A percentile compares a stretch with the other conserved stretches of the same genome.
Evolutionary conservation across 2,329 filamentous ascomycete species (phyloP).

Genomic region (Sporothrix phasma): DNA sequence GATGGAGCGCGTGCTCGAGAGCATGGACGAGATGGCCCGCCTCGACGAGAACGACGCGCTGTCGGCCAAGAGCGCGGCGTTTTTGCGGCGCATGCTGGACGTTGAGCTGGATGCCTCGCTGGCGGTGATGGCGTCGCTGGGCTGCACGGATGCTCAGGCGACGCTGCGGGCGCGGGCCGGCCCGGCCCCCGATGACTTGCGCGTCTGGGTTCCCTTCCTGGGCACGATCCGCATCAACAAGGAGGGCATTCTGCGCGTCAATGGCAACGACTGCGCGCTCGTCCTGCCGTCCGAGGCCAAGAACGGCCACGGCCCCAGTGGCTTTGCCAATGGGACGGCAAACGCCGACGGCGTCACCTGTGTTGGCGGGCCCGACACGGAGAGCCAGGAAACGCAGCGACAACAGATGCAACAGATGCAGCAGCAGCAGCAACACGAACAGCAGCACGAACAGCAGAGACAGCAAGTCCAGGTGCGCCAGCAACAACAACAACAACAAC

Average conservation of each 20-base stretch:
- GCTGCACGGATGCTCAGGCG: neutral
- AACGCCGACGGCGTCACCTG: neutral
- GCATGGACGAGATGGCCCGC: slow-evolving; percentile 24
- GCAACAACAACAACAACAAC: neutral
- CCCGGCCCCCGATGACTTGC: slow-evolving; percentile 10
- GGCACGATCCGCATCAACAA: slow-evolving; percentile 29
- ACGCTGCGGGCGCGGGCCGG: neutral
- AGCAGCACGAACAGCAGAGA: neutral
- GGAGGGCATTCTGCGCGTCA: slow-evolving; percentile 11
- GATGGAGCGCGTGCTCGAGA: slow-evolving; percentile 29
- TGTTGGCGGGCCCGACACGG: neutral
- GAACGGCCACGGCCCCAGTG: neutral
- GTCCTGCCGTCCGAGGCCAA: neutral
- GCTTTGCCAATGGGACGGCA: neutral
- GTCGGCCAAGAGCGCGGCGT: slow-evolving; percentile 24
- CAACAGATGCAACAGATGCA: neutral
- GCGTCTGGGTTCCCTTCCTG: slow-evolving; percentile 34
- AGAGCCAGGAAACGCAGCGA: neutral
- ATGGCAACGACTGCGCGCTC: neutral
- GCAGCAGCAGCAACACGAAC: neutral
- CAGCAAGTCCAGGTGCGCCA: neutral
- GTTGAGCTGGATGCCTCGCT: slow-evolving; percentile 25
- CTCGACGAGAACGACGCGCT: slow-evolving; percentile 21
- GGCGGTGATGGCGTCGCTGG: neutral
- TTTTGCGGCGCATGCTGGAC: slow-evolving; percentile 29